Conservation (phyloP, 2,329 filamentous ascomycete genomes). For the Pyrenophora teres region DNA sequence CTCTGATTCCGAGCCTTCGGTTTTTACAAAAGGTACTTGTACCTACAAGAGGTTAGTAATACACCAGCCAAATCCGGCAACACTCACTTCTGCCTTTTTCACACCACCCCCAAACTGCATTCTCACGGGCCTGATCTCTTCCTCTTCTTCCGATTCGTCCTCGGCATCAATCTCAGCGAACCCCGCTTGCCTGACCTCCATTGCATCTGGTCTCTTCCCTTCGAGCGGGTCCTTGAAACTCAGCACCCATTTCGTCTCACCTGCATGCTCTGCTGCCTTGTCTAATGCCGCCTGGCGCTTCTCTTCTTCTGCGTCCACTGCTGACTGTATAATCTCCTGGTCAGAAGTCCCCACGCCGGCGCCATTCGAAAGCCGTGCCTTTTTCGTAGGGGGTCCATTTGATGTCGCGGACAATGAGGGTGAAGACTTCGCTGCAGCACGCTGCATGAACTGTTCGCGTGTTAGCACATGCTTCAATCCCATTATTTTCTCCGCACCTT, state of each 20-base stretch:
- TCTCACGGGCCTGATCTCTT: slow-evolving; percentile 41
- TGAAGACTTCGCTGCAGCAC: slow-evolving; percentile 68
- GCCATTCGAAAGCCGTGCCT: slow-evolving; percentile 61
- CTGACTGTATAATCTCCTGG: slow-evolving; percentile 64
- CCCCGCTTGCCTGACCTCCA: slow-evolving; percentile 64
- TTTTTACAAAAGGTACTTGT: slow-evolving; percentile 22
- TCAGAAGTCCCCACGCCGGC: slow-evolving; percentile 49
- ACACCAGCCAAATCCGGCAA: background rate
- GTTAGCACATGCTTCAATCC: slow-evolving; percentile 13
- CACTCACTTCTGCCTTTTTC: slow-evolving; percentile 26
- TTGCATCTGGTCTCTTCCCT: slow-evolving; percentile 44
- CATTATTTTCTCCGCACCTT: slow-evolving; percentile 57
- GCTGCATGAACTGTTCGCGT: slow-evolving; percentile 77
- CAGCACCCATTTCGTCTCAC: slow-evolving; percentile 78
- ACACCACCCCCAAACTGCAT: slow-evolving; percentile 59
- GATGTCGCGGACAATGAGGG: slow-evolving; percentile 56
- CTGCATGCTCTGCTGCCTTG: slow-evolving; percentile 64
- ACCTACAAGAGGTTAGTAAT: slow-evolving; percentile 28
- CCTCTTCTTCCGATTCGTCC: slow-evolving; percentile 42
- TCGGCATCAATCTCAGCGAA: slow-evolving; percentile 58
- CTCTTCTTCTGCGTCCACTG: slow-evolving; percentile 68
- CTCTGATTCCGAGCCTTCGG: slow-evolving; percentile 32
- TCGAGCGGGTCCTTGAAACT: slow-evolving; percentile 57
- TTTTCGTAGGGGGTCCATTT: slow-evolving; percentile 64
- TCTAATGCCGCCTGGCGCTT: slow-evolving; percentile 64